phyloP scores from a whole-genome alignment of 2,329 filamentous ascomycete species.

The Curvularia sp. region DNA sequence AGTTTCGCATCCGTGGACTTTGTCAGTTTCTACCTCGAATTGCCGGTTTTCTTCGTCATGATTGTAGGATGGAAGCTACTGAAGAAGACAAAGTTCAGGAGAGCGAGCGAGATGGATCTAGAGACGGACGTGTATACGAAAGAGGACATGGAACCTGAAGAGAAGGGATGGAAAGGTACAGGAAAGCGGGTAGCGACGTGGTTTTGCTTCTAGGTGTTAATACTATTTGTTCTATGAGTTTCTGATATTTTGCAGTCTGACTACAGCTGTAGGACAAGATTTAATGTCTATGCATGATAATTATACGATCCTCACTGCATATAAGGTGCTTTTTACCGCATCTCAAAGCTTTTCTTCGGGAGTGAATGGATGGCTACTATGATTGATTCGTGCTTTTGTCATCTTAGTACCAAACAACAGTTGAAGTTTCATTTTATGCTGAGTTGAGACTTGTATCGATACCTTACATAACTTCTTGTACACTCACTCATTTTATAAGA shows the following conservation, averaged over 20 bases:
- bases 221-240: background rate
- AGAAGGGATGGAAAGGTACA: slow-evolving; percentile 28
- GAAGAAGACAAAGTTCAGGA: slow-evolving; percentile 39
- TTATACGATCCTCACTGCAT: background rate
- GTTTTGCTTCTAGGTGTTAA: slow-evolving; percentile 33
- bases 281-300: background rate
- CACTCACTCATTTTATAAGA: no score
- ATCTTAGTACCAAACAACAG: no score
- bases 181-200: slow-evolving; percentile 37
- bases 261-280: background rate
- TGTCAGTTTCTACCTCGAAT: slow-evolving; percentile 57
- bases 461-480: no score
- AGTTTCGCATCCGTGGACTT: slow-evolving; percentile 55
- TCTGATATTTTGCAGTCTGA: background rate
- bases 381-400: no score
- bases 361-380: background rate
- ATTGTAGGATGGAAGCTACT: slow-evolving; percentile 39
- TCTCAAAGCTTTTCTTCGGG: background rate
- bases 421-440: no score
- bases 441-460: no score
- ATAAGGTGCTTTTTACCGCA: background rate
- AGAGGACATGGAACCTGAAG: slow-evolving; percentile 37
- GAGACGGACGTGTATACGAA: slow-evolving; percentile 43
- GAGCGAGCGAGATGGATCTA: slow-evolving; percentile 37
- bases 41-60: slow-evolving; percentile 41